Percentiles rank a stretch among this genome's conserved stretches.
Evolutionary conservation across 1,284 basidiomycete genomes (phyloP).

Genomic region (Sphaerobolus stellatus): DNA sequence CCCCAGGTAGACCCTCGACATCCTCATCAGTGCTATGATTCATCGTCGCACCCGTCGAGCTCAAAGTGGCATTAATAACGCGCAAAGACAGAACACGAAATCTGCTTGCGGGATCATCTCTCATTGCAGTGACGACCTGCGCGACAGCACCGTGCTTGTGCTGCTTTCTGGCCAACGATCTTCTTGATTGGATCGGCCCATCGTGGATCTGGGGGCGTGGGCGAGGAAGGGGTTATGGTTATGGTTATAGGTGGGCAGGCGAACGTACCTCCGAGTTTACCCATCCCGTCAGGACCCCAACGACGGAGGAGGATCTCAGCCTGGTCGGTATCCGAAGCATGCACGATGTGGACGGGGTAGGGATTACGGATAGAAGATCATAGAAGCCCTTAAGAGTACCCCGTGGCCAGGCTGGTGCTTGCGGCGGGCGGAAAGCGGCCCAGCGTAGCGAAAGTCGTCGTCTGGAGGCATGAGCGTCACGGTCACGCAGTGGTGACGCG

Average conservation of each 20-base stretch:
- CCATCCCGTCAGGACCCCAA: conserved; percentile 90
- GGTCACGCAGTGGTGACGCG: too few relatives aligned
- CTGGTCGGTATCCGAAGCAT: conserved; percentile 92
- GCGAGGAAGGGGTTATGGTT: too few relatives aligned
- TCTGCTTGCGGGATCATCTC: too few relatives aligned
- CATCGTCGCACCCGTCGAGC: neutral
- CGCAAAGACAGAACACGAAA: too few relatives aligned
- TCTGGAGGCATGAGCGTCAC: too few relatives aligned
- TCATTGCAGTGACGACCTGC: conserved; percentile 74
- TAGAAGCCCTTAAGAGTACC: conserved; percentile 86
- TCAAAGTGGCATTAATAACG: conserved; percentile 79
- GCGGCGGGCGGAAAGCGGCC: too few relatives aligned
- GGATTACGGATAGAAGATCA: conserved; percentile 50
- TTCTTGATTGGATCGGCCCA: conserved; percentile 93
- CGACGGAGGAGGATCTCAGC: conserved; percentile 84
- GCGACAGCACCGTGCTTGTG: conserved; percentile 85
- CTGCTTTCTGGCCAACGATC: conserved; percentile 61
- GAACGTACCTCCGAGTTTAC: conserved; percentile 82
- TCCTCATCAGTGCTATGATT: neutral
- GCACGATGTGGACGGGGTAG: conserved; percentile 77
- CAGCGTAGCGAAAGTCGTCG: too few relatives aligned
- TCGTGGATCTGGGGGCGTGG: conserved; percentile 83
- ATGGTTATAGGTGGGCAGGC: conserved; percentile 26
- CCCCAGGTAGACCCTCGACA: neutral
- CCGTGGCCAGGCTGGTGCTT: neutral